A percentile compares a stretch with the other conserved stretches of the same genome.
These are phyloP conservation scores for Elsinoe necatrix DNA, from an alignment of 2,329 filamentous ascomycete genomes.

Conservation along the genomic window DNA sequence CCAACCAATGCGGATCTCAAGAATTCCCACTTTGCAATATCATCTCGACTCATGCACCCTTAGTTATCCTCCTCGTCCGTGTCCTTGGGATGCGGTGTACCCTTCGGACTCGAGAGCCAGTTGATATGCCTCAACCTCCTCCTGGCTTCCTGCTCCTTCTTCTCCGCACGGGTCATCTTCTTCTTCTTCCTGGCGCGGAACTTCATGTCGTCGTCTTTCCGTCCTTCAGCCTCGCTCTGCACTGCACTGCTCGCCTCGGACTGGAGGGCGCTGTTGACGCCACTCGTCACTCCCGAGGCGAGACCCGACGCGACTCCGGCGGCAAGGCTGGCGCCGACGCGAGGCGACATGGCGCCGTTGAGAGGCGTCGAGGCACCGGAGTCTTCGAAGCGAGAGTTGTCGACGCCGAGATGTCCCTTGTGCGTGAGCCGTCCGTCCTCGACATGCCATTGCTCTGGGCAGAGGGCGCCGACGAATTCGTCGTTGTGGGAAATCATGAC, in stretches of 20 bases:
- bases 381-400: slow-evolving; percentile 81
- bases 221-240: slow-evolving; percentile 64
- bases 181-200: slow-evolving; percentile 93
- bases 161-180: slow-evolving; percentile 95
- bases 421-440: slow-evolving; percentile 78
- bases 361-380: slow-evolving; percentile 51
- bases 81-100: slow-evolving; percentile 64
- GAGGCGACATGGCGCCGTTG: slow-evolving; percentile 56
- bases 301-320: slow-evolving; percentile 24
- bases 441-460: slow-evolving; percentile 94
- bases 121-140: slow-evolving; percentile 75
- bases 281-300: slow-evolving; percentile 20
- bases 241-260: slow-evolving; percentile 27
- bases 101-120: slow-evolving; percentile 64
- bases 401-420: slow-evolving; percentile 66
- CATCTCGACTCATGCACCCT: slow-evolving; percentile 18
- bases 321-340: slow-evolving; percentile 41
- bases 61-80: slow-evolving; percentile 61
- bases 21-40: not conserved
- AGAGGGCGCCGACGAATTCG: slow-evolving; percentile 92
- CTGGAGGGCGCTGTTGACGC: slow-evolving; percentile 18
- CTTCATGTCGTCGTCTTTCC: slow-evolving; percentile 60
- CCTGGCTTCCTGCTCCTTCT: slow-evolving; percentile 87
- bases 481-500: slow-evolving; percentile 99
- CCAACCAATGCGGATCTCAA: not conserved